Conservation (phyloP, 1,284 basidiomycete species). For the Hemileia vastatrix region DNA sequence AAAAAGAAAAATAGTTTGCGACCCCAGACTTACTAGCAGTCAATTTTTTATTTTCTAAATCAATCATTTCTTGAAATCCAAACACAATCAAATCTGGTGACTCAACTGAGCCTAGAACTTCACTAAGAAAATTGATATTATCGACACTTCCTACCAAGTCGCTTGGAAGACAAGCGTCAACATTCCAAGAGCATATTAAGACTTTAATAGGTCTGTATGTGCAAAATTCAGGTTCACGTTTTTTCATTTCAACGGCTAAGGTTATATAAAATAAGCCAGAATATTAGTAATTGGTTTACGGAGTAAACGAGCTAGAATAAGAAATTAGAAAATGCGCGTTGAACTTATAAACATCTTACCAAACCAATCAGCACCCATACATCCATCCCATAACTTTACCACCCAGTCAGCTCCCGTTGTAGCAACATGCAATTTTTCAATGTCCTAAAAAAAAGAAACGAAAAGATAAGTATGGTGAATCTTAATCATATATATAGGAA, state of each 20-base stretch:
- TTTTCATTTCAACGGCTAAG: slow-evolving; percentile 62
- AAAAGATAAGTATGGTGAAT: slow-evolving; percentile 44
- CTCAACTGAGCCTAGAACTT: slow-evolving; percentile 50
- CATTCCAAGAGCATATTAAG: slow-evolving; percentile 87
- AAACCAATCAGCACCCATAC: slow-evolving; percentile 17
- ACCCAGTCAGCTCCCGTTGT: slow-evolving; percentile 21
- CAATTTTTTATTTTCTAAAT: slow-evolving; percentile 80
- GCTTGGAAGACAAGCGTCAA: slow-evolving; percentile 75
- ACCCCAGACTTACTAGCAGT: slow-evolving; percentile 74
- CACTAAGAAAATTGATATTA: slow-evolving; percentile 62
- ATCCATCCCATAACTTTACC: slow-evolving; percentile 18
- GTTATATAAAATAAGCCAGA: background rate
- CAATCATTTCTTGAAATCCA: slow-evolving; percentile 91
- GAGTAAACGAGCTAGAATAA: background rate
- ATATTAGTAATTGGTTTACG: slow-evolving; percentile 6
- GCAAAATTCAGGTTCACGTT: slow-evolving; percentile 66
- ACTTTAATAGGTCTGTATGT: slow-evolving; percentile 65
- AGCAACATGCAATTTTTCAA: slow-evolving; percentile 15
- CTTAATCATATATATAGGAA: slow-evolving; percentile 61
- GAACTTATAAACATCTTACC: slow-evolving; percentile 54
- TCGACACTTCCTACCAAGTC: slow-evolving; percentile 56
- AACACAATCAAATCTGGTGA: slow-evolving; percentile 79
- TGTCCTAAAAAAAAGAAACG: slow-evolving; percentile 57
- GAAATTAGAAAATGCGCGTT: background rate
- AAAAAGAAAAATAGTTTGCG: no score